phyloP scores from a whole-genome alignment of 2,329 filamentous ascomycete genomes.

The Diaporthe citrichinensis region DNA sequence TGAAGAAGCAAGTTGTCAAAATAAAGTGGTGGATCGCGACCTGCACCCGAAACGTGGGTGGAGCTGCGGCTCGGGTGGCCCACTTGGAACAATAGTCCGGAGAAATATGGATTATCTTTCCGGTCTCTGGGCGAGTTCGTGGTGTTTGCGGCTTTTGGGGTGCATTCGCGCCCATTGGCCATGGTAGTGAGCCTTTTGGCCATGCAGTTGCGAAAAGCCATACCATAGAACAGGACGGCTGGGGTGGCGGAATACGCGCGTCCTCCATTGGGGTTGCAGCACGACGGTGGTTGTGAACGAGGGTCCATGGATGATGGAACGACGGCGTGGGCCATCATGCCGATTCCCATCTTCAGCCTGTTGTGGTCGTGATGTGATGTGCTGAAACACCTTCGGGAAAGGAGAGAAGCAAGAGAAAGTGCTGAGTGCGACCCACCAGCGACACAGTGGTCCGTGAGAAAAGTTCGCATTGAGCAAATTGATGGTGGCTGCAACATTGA shows the following conservation, averaged over 20 bases:
- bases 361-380: neutral
- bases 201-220: neutral
- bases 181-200: neutral
- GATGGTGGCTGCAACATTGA: neutral
- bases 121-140: neutral
- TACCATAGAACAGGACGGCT: neutral
- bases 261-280: neutral
- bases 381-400: neutral
- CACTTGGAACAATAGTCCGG: neutral
- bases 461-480: neutral
- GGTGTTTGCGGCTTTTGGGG: no score
- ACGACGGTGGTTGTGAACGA: neutral
- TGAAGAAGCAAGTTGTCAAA: conserved; percentile 30
- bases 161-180: neutral
- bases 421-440: neutral
- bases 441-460: neutral
- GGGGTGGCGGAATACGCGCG: neutral
- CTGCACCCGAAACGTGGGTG: conserved; percentile 18
- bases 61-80: conserved; percentile 21
- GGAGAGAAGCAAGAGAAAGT: neutral
- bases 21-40: conserved; percentile 30
- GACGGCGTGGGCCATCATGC: neutral
- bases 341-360: neutral
- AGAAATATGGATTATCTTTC: neutral
- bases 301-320: neutral